These are phyloP conservation scores for Sporisorium reilianum DNA, from an alignment of 1,284 basidiomycete species.

Conservation along the genomic window DNA sequence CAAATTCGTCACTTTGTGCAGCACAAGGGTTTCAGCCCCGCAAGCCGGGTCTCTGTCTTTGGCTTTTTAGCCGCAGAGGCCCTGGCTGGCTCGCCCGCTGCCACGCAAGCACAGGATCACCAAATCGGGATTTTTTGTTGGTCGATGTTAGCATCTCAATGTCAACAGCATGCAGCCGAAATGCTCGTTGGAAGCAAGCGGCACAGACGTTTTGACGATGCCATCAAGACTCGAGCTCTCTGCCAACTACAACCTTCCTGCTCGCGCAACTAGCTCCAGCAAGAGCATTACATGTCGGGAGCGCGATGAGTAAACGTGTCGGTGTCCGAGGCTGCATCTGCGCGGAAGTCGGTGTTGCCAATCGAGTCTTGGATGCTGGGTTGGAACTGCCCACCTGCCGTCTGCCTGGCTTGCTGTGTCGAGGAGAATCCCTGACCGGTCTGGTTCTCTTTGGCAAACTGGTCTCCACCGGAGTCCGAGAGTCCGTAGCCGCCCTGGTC, in stretches of 20 bases:
- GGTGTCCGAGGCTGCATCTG: conserved; percentile 27
- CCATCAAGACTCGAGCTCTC: too few species aligned
- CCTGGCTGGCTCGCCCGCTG: too few species aligned
- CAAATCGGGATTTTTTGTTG: neutral
- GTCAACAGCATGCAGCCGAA: neutral
- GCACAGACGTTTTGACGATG: conserved; percentile 20
- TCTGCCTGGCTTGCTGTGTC: conserved; percentile 5
- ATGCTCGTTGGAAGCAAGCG: too few species aligned
- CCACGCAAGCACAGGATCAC: too few species aligned
- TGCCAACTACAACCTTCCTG: neutral
- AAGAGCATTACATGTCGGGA: conserved; percentile 15
- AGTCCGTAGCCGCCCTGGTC: conserved; percentile 47
- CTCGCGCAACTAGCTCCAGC: neutral
- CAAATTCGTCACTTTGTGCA: too few species aligned
- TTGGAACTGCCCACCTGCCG: conserved; percentile 30
- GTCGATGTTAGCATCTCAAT: conserved; percentile 1
- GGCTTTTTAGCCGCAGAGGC: neutral
- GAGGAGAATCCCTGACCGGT: conserved; percentile 46
- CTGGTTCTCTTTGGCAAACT: conserved; percentile 44
- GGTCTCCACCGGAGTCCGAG: conserved; percentile 41
- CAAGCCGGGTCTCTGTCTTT: too few species aligned
- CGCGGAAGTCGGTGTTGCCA: conserved; percentile 25
- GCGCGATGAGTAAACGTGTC: conserved; percentile 25
- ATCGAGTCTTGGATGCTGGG: conserved; percentile 40
- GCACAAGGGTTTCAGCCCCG: too few species aligned